Percentiles rank a stretch among this genome's conserved stretches.
These are phyloP conservation scores for Phytophthora quininea DNA, from an alignment of 352 stramenopile species.

Conservation along the genomic window DNA sequence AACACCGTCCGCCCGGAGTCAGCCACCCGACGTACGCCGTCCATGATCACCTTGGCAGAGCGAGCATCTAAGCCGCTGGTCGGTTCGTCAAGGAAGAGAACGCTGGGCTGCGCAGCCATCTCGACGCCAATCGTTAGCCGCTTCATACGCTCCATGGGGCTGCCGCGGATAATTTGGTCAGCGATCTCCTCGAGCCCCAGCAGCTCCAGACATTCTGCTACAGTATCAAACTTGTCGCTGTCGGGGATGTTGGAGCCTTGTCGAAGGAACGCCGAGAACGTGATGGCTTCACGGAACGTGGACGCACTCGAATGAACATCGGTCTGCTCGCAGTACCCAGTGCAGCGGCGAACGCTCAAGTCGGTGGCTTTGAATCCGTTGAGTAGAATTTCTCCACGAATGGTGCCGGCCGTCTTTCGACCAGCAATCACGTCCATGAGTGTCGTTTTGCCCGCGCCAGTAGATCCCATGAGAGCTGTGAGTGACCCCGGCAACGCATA, in stretches of 20 bases:
- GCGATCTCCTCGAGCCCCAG: constrained; percentile 62
- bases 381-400: constrained; percentile 70
- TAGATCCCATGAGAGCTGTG: constrained; percentile 75
- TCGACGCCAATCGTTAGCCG: constrained; percentile 90
- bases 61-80: constrained; percentile 91
- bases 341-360: constrained; percentile 59
- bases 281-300: constrained; percentile 93
- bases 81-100: constrained; percentile 92
- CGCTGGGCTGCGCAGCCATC: constrained; percentile 84
- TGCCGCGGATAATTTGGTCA: constrained; percentile 65
- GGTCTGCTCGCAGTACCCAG: constrained; percentile 87
- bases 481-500: constrained; percentile 61
- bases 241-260: constrained; percentile 45
- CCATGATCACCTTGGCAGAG: constrained; percentile 87
- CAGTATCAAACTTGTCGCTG: constrained; percentile 54
- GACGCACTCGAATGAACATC: constrained; percentile 90
- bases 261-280: constrained; percentile 91
- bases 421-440: constrained; percentile 95
- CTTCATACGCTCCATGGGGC: constrained; percentile 68
- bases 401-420: constrained; percentile 83
- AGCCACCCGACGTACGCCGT: constrained; percentile 89
- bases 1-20: constrained; percentile 78
- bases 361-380: constrained; percentile 63
- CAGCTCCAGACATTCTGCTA: constrained; percentile 62
- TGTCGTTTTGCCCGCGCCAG: constrained; percentile 92